phyloP scores from a whole-genome alignment of 257 asterid species.

The Capsicum baccatum region DNA sequence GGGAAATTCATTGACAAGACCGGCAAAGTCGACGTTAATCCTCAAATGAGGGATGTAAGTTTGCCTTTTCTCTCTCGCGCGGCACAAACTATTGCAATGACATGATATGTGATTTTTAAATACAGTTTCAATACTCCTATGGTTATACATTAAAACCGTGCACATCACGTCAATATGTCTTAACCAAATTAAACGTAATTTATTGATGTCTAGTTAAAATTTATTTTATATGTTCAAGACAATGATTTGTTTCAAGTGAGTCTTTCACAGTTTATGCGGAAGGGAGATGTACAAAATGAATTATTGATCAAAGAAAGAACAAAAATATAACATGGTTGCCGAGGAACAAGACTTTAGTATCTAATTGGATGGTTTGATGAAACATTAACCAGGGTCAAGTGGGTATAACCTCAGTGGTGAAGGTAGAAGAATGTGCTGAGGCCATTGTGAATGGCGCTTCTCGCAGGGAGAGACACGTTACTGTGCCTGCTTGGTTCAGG shows the following conservation, averaged over 20 bases:
- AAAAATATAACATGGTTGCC: too few species aligned
- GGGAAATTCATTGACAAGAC: conserved; percentile 60
- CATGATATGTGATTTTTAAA: too few species aligned
- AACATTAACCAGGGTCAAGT: conserved; percentile 52
- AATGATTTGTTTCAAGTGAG: too few species aligned
- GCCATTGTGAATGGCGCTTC: conserved; percentile 53
- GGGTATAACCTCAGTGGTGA: conserved; percentile 47
- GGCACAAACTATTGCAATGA: not conserved
- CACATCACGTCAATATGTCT: not conserved
- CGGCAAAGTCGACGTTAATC: conserved; percentile 53
- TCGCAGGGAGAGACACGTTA: conserved; percentile 61
- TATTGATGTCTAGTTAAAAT: too few species aligned
- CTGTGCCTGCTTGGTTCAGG: conserved; percentile 61
- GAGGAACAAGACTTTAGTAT: too few species aligned
- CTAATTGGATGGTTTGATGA: not conserved
- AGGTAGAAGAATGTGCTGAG: conserved; percentile 54
- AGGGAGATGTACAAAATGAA: too few species aligned
- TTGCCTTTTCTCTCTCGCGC: not conserved
- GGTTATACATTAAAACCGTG: too few species aligned
- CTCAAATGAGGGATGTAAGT: conserved; percentile 69
- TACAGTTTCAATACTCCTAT: too few species aligned
- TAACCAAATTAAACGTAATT: not conserved
- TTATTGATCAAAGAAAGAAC: too few species aligned
- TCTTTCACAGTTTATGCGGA: too few species aligned
- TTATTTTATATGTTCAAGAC: too few species aligned